Evolutionary conservation across 148 eudicot genomes (phyloP).

Genomic region (Talinum fruticosum): DNA sequence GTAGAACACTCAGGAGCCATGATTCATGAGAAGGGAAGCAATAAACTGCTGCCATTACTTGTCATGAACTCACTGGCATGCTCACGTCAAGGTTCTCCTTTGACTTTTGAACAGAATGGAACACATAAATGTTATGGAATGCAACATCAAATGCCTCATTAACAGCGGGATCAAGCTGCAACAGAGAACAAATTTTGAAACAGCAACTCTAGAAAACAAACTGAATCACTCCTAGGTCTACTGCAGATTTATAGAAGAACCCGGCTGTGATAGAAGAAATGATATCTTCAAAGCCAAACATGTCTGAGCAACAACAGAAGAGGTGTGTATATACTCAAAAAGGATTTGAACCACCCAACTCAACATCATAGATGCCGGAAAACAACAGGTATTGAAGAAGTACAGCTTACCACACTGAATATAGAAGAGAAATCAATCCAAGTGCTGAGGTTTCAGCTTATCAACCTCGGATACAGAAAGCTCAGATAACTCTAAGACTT

Average conservation of each 20-base stretch:
- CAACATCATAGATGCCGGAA: not conserved
- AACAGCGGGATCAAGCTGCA: slow-evolving; percentile 84
- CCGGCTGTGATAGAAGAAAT: no score
- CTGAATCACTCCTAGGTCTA: not conserved
- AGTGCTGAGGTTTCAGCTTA: slow-evolving; percentile 85
- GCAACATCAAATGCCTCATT: slow-evolving; percentile 99
- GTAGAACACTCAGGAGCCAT: slow-evolving; percentile 21
- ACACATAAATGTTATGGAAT: slow-evolving; percentile 84
- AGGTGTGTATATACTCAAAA: not conserved
- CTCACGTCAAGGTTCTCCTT: slow-evolving; percentile 73
- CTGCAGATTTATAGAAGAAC: not conserved
- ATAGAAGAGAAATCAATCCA: slow-evolving; percentile 90
- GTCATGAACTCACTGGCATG: slow-evolving; percentile 61
- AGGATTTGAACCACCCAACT: not conserved
- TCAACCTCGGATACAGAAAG: slow-evolving; percentile 63
- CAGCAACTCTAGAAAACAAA: not conserved
- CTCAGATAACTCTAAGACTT: slow-evolving; percentile 90
- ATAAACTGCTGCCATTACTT: not conserved
- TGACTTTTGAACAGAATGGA: slow-evolving; percentile 89
- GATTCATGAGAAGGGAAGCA: slow-evolving; percentile 1
- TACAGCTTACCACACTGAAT: slow-evolving; percentile 57
- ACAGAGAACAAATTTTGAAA: slow-evolving; percentile 1
- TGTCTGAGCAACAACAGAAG: no score
- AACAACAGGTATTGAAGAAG: not conserved
- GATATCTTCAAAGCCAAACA: no score